Conservation (phyloP, 164 flowering plant genomes). For the Berberis thunbergii region DNA sequence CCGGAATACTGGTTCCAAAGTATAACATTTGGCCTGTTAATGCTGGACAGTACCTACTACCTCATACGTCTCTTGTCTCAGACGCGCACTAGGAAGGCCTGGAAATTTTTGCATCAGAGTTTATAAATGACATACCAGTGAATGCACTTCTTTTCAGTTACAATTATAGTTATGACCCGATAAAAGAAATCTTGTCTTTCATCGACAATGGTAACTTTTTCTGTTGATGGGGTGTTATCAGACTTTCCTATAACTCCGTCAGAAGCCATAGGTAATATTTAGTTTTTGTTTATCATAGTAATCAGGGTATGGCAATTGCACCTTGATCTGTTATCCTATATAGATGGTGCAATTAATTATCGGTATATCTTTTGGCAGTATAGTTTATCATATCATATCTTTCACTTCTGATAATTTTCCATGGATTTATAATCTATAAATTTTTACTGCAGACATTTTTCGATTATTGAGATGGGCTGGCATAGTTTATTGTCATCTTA, state of each 20-base stretch:
- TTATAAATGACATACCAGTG: constrained; percentile 51
- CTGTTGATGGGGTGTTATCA: constrained; percentile 80
- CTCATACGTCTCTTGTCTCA: constrained; percentile 57
- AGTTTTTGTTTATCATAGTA: neutral
- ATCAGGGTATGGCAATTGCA: neutral
- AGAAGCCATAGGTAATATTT: constrained; percentile 48
- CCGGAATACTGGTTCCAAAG: constrained; percentile 86
- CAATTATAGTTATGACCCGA: constrained; percentile 80
- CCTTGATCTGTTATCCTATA: neutral
- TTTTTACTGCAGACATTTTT: too few relatives aligned
- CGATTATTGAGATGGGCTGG: too few relatives aligned
- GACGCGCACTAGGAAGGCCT: constrained; percentile 81
- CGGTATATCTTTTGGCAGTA: too few relatives aligned
- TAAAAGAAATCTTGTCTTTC: constrained; percentile 51
- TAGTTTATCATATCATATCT: too few relatives aligned
- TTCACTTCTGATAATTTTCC: too few relatives aligned
- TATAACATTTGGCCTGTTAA: constrained; percentile 73
- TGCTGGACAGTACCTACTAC: constrained; percentile 28
- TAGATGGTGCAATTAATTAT: too few relatives aligned
- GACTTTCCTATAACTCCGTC: constrained; percentile 83
- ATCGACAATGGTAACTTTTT: constrained; percentile 75
- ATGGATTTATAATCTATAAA: too few relatives aligned
- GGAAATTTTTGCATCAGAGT: constrained; percentile 69
- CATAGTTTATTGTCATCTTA: too few relatives aligned
- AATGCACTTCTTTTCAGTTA: constrained; percentile 23